These are phyloP conservation scores for Wickerhamiella azyma DNA, from an alignment of 805 yeast species.

Conservation along the genomic window DNA sequence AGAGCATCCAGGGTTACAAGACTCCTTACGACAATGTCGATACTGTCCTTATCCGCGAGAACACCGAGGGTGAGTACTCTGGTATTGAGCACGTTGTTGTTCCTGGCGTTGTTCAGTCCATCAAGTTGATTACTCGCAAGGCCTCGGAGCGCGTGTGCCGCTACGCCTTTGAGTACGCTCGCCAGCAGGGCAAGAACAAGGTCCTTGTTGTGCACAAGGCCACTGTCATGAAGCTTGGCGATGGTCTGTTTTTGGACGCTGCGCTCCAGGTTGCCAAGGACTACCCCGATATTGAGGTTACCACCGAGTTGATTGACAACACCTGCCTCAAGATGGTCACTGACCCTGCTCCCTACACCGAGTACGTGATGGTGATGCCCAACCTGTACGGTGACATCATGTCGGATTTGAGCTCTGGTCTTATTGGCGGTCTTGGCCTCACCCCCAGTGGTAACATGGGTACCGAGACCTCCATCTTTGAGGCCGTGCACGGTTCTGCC, in stretches of 20 bases:
- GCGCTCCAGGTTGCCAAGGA: slow-evolving; percentile 83
- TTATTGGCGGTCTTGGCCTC: slow-evolving; percentile 96
- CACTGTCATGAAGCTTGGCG: slow-evolving; percentile 94
- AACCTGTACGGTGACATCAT: slow-evolving; percentile 98
- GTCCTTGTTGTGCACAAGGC: slow-evolving; percentile 96
- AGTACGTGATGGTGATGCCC: slow-evolving; percentile 95
- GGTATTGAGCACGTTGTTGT: slow-evolving; percentile 97
- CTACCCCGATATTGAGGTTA: slow-evolving; percentile 78
- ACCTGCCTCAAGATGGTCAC: slow-evolving; percentile 82
- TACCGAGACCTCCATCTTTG: slow-evolving; percentile 92
- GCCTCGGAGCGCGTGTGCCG: slow-evolving; percentile 95
- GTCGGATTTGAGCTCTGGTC: slow-evolving; percentile 94
- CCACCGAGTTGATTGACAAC: slow-evolving; percentile 86
- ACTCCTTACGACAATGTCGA: slow-evolving; percentile 85
- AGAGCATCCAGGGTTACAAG: slow-evolving; percentile 82
- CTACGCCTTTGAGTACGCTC: slow-evolving; percentile 95
- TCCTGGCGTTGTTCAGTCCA: slow-evolving; percentile 97
- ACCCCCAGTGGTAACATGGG: slow-evolving; percentile 99
- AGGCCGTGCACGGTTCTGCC: slow-evolving; percentile 99
- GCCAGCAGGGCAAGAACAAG: slow-evolving; percentile 72
- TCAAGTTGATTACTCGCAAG: slow-evolving; percentile 89
- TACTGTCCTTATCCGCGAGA: slow-evolving; percentile 93
- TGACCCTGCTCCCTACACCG: slow-evolving; percentile 76
- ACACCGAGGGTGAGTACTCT: slow-evolving; percentile 97
- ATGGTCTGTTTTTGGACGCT: slow-evolving; percentile 87